These are phyloP conservation scores for Taiozyma sp. DNA, from an alignment of 1,139 yeast species.

Conservation along the genomic window DNA sequence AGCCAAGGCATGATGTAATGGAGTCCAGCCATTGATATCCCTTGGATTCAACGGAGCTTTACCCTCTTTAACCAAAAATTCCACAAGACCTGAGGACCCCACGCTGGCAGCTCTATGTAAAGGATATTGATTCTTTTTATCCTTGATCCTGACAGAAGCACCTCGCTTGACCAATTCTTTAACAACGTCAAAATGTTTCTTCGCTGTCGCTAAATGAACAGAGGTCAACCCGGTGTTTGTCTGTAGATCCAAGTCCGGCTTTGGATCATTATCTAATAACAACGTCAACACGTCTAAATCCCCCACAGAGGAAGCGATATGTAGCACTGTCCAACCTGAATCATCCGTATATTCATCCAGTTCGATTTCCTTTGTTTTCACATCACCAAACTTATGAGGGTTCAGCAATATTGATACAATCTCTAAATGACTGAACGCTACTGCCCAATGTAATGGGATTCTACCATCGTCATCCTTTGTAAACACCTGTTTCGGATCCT, in stretches of 20 bases:
- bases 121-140: conserved; percentile 59
- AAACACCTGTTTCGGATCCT: conserved; percentile 41
- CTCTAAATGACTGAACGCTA: conserved; percentile 53
- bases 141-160: conserved; percentile 62
- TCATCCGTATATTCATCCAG: conserved; percentile 65
- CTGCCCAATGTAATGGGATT: conserved; percentile 88
- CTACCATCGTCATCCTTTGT: conserved; percentile 67
- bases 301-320: conserved; percentile 76
- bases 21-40: conserved; percentile 77
- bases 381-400: conserved; percentile 24
- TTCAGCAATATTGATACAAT: conserved; percentile 47
- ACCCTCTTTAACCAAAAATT: conserved; percentile 44
- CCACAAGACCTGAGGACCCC: conserved; percentile 56
- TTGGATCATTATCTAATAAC: conserved; percentile 36
- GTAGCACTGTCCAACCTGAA: conserved; percentile 86
- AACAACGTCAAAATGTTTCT: conserved; percentile 51
- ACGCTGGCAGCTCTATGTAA: conserved; percentile 81
- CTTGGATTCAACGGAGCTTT: conserved; percentile 62
- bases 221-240: conserved; percentile 71
- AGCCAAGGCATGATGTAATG: conserved; percentile 85
- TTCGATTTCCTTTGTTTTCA: conserved; percentile 38
- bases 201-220: conserved; percentile 72
- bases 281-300: conserved; percentile 45
- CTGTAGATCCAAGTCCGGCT: conserved; percentile 41
- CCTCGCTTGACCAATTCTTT: conserved; percentile 42